Evolutionary conservation across 2,329 filamentous ascomycete species (phyloP).

Genomic region (Paecilomyces dactylethromorphus): DNA sequence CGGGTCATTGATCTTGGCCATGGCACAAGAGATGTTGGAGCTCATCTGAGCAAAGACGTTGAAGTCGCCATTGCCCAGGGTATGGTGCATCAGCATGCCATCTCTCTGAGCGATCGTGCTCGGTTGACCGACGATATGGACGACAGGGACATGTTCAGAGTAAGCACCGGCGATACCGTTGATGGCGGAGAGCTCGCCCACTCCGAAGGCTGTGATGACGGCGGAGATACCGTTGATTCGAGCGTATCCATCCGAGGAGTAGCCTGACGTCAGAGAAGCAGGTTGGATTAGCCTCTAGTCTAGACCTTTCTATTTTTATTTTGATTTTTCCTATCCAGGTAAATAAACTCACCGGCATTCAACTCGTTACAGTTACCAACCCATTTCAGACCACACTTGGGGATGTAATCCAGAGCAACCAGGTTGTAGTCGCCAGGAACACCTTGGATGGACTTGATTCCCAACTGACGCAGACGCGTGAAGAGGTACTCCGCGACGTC

Average conservation of each 20-base stretch:
- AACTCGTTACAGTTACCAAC: conserved; percentile 65
- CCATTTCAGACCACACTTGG: conserved; percentile 54
- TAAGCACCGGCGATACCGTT: conserved; percentile 70
- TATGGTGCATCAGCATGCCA: conserved; percentile 55
- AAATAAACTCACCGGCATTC: conserved; percentile 49
- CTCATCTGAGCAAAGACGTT: conserved; percentile 78
- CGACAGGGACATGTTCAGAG: conserved; percentile 64
- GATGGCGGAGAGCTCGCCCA: conserved; percentile 60
- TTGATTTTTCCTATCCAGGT: not conserved
- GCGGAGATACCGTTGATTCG: conserved; percentile 65
- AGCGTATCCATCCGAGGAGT: conserved; percentile 75
- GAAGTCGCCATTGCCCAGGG: conserved; percentile 71
- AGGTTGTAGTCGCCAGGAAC: conserved; percentile 70
- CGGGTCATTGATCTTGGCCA: conserved; percentile 64
- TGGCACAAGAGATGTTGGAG: conserved; percentile 61
- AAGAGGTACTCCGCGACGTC: conserved; percentile 52
- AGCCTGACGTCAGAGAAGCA: conserved; percentile 42
- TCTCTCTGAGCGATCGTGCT: conserved; percentile 41
- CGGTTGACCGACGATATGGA: conserved; percentile 55
- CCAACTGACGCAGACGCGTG: conserved; percentile 56
- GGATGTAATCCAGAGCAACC: conserved; percentile 60
- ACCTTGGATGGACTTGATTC: conserved; percentile 60
- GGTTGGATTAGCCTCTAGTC: not conserved
- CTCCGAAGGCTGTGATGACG: conserved; percentile 68
- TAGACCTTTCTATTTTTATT: no score